These are phyloP conservation scores for Rubia balearica DNA, from an alignment of 305 asterid species.

Conservation along the genomic window DNA sequence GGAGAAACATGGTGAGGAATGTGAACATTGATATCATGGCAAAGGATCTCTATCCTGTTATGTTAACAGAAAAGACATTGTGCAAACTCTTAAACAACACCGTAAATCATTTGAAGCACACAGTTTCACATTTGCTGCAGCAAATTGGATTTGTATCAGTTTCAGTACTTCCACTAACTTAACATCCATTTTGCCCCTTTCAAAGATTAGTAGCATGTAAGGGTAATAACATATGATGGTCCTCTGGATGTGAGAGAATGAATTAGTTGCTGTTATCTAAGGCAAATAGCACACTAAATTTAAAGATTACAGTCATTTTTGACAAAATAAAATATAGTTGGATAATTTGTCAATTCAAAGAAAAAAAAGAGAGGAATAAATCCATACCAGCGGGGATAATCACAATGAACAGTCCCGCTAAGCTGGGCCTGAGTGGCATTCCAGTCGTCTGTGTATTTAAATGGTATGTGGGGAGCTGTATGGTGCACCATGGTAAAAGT, in stretches of 20 bases:
- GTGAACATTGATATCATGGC: slow-evolving; percentile 92
- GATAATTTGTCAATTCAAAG: background rate
- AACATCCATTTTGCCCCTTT: background rate
- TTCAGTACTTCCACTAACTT: background rate
- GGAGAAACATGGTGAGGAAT: slow-evolving; percentile 92
- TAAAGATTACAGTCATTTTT: background rate
- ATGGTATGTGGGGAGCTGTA: slow-evolving; percentile 98
- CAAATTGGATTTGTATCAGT: no score
- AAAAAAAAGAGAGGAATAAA: slow-evolving; percentile 12
- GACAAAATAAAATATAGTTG: background rate
- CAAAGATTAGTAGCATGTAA: background rate
- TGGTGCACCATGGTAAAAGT: slow-evolving; percentile 98
- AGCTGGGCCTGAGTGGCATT: slow-evolving; percentile 96
- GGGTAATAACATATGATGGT: background rate
- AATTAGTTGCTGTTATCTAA: background rate
- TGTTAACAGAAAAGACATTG: slow-evolving; percentile 11
- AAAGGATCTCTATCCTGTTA: slow-evolving; percentile 84
- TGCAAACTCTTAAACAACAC: background rate
- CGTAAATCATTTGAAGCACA: no score
- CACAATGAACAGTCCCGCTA: slow-evolving; percentile 93
- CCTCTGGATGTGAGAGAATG: background rate
- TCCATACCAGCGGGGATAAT: slow-evolving; percentile 75
- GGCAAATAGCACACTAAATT: background rate
- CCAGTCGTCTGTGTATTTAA: slow-evolving; percentile 74
- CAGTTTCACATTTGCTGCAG: no score